These are phyloP conservation scores for Magnolia officinalis DNA, from an alignment of 164 flowering plant species.

Conservation along the genomic window DNA sequence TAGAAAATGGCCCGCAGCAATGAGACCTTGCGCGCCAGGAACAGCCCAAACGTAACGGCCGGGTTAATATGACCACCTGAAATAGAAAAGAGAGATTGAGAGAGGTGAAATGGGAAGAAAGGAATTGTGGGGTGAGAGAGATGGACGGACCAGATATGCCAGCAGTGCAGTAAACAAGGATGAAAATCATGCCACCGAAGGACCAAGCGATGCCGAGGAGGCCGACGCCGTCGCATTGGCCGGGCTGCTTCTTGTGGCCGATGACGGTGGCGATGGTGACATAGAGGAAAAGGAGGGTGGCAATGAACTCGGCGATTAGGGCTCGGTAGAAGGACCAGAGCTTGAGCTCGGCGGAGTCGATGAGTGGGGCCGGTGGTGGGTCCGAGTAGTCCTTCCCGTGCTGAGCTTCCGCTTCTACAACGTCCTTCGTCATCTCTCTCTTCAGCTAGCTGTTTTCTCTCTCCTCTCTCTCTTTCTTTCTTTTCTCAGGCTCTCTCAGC, in stretches of 20 bases:
- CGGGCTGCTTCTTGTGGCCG: constrained; percentile 25
- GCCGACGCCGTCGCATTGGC: constrained; percentile 32
- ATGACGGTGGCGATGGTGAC: constrained; percentile 36
- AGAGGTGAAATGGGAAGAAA: neutral
- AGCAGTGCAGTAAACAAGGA: constrained; percentile 46
- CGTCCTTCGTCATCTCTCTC: constrained; percentile 37
- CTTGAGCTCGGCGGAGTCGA: constrained; percentile 33
- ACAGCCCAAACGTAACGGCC: constrained; percentile 46
- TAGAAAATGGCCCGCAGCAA: constrained; percentile 32
- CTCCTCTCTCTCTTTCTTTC: neutral
- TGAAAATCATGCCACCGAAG: constrained; percentile 46
- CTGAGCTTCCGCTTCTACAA: constrained; percentile 22
- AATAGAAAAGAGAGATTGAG: neutral
- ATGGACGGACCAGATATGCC: constrained; percentile 35
- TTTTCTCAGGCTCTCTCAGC: neutral
- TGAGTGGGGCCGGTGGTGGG: constrained; percentile 44
- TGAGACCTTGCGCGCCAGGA: constrained; percentile 43
- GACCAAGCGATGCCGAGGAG: constrained; percentile 45
- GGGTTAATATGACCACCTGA: constrained; percentile 48
- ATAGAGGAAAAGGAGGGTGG: constrained; percentile 43
- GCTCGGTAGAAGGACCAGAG: constrained; percentile 46
- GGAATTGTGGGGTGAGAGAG: neutral
- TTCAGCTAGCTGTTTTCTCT: neutral
- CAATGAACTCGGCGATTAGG: constrained; percentile 40
- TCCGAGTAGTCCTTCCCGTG: constrained; percentile 40